phyloP scores from a whole-genome alignment of 495 filamentous ascomycete genomes.

The Penicillium samsonianum region DNA sequence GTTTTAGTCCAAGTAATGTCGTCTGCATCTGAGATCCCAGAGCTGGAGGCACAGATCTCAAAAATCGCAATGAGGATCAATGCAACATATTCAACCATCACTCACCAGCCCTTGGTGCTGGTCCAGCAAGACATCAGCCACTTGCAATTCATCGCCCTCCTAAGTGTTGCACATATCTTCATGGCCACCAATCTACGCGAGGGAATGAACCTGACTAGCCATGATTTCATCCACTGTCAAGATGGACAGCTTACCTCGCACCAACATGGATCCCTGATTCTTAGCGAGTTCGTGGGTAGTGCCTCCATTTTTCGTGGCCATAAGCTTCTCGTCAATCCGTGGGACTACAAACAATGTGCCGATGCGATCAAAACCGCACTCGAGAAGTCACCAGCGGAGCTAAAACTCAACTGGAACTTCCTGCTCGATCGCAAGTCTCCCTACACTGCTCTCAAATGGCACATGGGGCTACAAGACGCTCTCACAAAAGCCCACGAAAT shows the following conservation, averaged over 20 bases:
- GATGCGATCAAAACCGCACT: slow-evolving; percentile 73
- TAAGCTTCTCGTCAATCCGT: slow-evolving; percentile 78
- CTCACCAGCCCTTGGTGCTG: slow-evolving; percentile 82
- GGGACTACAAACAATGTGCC: slow-evolving; percentile 82
- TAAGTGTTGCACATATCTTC: slow-evolving; percentile 78
- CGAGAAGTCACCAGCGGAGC: slow-evolving; percentile 72
- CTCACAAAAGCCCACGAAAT: slow-evolving; percentile 62
- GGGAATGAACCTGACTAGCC: slow-evolving; percentile 87
- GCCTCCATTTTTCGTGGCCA: slow-evolving; percentile 74
- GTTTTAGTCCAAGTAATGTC: slow-evolving; percentile 86
- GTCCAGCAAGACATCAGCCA: slow-evolving; percentile 89
- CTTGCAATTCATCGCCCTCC: slow-evolving; percentile 77
- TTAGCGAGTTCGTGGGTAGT: slow-evolving; percentile 94
- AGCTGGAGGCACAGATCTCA: slow-evolving; percentile 76
- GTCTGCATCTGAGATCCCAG: slow-evolving; percentile 73
- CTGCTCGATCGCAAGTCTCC: slow-evolving; percentile 69
- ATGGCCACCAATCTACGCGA: slow-evolving; percentile 88
- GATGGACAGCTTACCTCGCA: slow-evolving; percentile 66
- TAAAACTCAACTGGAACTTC: slow-evolving; percentile 66
- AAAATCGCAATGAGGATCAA: slow-evolving; percentile 89
- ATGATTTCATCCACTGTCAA: slow-evolving; percentile 86
- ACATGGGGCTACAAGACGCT: slow-evolving; percentile 60
- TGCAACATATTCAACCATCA: slow-evolving; percentile 74
- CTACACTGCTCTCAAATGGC: slow-evolving; percentile 77
- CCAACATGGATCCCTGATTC: slow-evolving; percentile 78